Evolutionary conservation across 768 basidiomycete species (phyloP), one percentile per base, ranked within the genome.

Genomic region (Daedaleopsis nitida): DNA sequence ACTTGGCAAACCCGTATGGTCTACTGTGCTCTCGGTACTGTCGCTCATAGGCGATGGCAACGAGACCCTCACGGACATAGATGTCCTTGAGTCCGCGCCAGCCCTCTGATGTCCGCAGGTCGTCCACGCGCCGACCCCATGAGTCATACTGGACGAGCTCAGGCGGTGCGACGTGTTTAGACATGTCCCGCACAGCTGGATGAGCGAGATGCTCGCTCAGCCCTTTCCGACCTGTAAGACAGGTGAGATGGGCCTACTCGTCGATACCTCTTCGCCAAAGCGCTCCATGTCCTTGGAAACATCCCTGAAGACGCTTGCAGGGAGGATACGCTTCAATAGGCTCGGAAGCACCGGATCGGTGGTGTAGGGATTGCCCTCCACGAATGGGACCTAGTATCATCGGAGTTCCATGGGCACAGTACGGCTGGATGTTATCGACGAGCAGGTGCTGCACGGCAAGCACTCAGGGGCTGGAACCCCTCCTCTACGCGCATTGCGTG

Each of bases 101-200:
- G 0, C 84, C 88, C 68, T 91, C 88, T 17, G 86, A 87, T 1
- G 88, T 90, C 42, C 85, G 77, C 0, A 94, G 80, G 5, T 75
- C 72, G 70, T 93, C 90, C 9, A 91, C 74, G 12, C 86, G 82
- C 50, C 72, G 68, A 0, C 90, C 90, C 86, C 85, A 92, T 64
- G 90, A 85, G 66, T 91, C 79, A 68, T 90, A 92, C 71, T 92
- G 91, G 0, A 78, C 78, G 21, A 92, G 71, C 11, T 71, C 76
- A 0, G 88, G 86, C 19, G 82, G 81, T 2, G 72, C 68, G 1
- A 81, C 75, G 21, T 78, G 79, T 24, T 72, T 67, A 34, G 70
- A 67, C 39, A 89, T 70, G 1, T 76, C 73, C 21, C 86, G 83
- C 50, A 89, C 76, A n/a, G 73, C 88, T 90, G 56, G 50, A 32